These are phyloP conservation scores for Micromonas commoda DNA, from an alignment of 139 green algal genomes.

Conservation along the genomic window DNA sequence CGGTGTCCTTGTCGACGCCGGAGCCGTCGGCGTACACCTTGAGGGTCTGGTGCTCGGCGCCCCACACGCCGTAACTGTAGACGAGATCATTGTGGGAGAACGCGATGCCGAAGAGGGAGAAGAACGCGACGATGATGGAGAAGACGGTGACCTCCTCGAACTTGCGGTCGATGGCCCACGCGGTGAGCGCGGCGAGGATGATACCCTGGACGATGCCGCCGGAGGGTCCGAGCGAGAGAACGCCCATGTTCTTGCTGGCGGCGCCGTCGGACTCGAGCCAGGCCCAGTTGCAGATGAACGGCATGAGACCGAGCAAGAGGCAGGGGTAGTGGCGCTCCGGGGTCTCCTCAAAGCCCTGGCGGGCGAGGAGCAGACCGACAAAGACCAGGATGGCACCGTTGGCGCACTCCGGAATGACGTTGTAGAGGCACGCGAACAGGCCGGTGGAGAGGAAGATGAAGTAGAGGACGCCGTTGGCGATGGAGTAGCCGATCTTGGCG, in stretches of 20 bases:
- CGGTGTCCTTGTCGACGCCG: background rate
- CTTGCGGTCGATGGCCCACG: background rate
- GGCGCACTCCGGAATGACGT: slow-evolving; percentile 18
- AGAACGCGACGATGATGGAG: slow-evolving; percentile 2
- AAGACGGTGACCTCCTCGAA: background rate
- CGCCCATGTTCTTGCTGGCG: background rate
- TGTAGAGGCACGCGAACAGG: slow-evolving; percentile 17
- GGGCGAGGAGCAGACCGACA: slow-evolving; percentile 21
- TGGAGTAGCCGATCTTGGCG: slow-evolving; percentile 28
- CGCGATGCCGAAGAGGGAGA: slow-evolving; percentile 8
- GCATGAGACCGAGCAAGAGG: slow-evolving; percentile 18
- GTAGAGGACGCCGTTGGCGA: slow-evolving; percentile 20
- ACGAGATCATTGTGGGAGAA: background rate
- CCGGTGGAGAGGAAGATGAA: slow-evolving; percentile 19
- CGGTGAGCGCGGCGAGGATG: background rate
- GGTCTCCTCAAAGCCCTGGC: background rate
- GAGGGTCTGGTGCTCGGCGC: background rate
- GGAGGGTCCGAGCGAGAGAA: background rate
- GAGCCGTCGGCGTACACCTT: background rate
- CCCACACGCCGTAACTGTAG: background rate
- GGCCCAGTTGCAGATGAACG: slow-evolving; percentile 19
- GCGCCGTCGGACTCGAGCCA: background rate
- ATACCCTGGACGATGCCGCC: background rate
- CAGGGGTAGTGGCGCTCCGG: slow-evolving; percentile 10
- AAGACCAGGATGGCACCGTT: slow-evolving; percentile 23